Evolutionary conservation across 345 rosid species (phyloP).

Genomic region (Sonneratia caseolaris): DNA sequence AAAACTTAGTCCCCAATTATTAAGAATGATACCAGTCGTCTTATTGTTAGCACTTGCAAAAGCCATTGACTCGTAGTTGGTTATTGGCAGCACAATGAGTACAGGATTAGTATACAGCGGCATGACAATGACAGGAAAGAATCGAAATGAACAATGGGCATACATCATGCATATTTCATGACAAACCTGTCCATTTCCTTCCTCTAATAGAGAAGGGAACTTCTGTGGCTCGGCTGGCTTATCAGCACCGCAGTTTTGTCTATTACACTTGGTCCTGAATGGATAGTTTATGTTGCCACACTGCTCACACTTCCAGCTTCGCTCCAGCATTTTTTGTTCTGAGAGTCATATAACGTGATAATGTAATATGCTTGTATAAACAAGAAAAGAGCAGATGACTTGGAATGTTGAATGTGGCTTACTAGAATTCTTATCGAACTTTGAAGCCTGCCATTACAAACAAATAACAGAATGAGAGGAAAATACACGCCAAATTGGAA

Average conservation of each 20-base stretch:
- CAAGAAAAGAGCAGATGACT: constrained; percentile 1
- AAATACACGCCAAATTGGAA: not conserved
- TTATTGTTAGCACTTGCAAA: not conserved
- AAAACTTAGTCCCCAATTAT: not conserved
- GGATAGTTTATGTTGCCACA: constrained; percentile 96
- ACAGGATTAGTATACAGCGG: constrained; percentile 13
- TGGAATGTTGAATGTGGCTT: constrained; percentile 24
- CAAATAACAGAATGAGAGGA: constrained; percentile 3
- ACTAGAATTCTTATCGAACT: constrained; percentile 71
- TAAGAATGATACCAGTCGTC: too few relatives aligned
- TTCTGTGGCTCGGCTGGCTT: constrained; percentile 57
- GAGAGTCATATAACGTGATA: constrained; percentile 16
- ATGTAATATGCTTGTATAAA: constrained; percentile 13
- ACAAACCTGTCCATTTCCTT: constrained; percentile 89
- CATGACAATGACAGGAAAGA: constrained; percentile 14
- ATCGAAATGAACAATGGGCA: constrained; percentile 15
- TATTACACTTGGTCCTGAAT: constrained; percentile 91
- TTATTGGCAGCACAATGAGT: not conserved
- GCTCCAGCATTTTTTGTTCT: constrained; percentile 95
- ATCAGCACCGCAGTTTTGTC: constrained; percentile 97
- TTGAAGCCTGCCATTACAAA: constrained; percentile 48
- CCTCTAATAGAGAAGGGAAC: constrained; percentile 52
- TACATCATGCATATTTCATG: constrained; percentile 25
- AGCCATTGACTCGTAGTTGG: not conserved
- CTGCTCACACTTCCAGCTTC: constrained; percentile 99